Evolutionary conservation across 2,329 filamentous ascomycete genomes (phyloP).

Genomic region (Colletotrichum liaoningense): DNA sequence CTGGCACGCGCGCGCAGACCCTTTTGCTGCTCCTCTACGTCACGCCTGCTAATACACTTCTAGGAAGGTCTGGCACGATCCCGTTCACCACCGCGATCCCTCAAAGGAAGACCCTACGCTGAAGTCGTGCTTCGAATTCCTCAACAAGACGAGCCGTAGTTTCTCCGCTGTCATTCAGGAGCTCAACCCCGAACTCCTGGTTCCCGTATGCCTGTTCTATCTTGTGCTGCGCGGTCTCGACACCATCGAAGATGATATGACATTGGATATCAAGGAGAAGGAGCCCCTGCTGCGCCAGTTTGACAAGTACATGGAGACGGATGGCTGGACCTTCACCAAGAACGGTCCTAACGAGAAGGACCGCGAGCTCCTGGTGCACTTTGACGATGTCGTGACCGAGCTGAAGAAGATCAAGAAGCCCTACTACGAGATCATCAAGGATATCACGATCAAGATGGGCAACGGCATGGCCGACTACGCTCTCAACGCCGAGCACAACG

Average conservation of each 20-base stretch:
- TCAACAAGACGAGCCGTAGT: conserved; percentile 90
- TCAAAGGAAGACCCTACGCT: conserved; percentile 80
- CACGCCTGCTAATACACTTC: conserved; percentile 19
- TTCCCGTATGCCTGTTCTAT: conserved; percentile 93
- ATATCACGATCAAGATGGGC: conserved; percentile 95
- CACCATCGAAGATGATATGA: conserved; percentile 99
- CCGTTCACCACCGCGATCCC: conserved; percentile 85
- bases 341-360: conserved; percentile 96
- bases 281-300: conserved; percentile 89
- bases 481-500: conserved; percentile 83
- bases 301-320: conserved; percentile 79
- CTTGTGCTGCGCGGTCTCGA: conserved; percentile 91
- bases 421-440: conserved; percentile 88
- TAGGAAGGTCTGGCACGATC: conserved; percentile 97
- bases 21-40: neutral
- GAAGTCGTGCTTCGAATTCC: conserved; percentile 85
- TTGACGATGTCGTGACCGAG: conserved; percentile 87
- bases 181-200: conserved; percentile 91
- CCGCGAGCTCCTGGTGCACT: conserved; percentile 89
- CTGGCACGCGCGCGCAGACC: neutral
- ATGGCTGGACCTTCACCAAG: conserved; percentile 90
- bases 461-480: conserved; percentile 99
- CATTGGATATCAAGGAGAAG: conserved; percentile 83
- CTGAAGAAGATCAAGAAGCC: conserved; percentile 87
- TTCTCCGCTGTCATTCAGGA: conserved; percentile 96